A percentile compares a stretch with the other conserved stretches of the same genome.
These are phyloP conservation scores for Amanita fuliginea DNA, from an alignment of 768 basidiomycete genomes.

Conservation along the genomic window DNA sequence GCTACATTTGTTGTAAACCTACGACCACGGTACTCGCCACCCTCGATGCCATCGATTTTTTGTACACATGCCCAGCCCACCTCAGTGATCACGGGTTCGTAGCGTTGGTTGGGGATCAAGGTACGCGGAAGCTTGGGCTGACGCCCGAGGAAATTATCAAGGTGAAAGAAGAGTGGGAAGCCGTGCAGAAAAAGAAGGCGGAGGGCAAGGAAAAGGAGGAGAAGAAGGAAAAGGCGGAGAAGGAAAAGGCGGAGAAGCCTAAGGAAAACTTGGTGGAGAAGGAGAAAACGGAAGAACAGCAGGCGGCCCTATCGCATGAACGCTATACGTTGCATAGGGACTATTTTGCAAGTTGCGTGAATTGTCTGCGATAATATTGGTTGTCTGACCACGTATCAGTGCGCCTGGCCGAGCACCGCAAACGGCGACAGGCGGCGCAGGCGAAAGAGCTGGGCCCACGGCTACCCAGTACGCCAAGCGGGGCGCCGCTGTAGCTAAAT, in stretches of 20 bases:
- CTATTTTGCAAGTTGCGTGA: constrained; percentile 48
- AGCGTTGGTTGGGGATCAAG: constrained; percentile 27
- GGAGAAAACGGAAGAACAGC: constrained; percentile 19
- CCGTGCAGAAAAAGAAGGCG: constrained; percentile 50
- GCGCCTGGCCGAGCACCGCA: constrained; percentile 67
- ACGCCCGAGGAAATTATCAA: constrained; percentile 66
- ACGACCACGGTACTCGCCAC: constrained; percentile 82
- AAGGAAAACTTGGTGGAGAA: neutral
- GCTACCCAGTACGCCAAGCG: constrained; percentile 51
- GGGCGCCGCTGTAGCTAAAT: constrained; percentile 10
- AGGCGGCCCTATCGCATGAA: constrained; percentile 45
- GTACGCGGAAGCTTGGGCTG: constrained; percentile 28
- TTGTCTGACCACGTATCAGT: constrained; percentile 23
- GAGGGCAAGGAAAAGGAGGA: constrained; percentile 37
- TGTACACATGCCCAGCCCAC: constrained; percentile 80
- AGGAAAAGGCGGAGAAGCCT: constrained; percentile 24
- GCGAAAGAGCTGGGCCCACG: constrained; percentile 62
- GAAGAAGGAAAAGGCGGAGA: constrained; percentile 20
- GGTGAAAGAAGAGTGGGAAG: constrained; percentile 75
- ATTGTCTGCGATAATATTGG: constrained; percentile 1
- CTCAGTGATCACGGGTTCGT: constrained; percentile 74
- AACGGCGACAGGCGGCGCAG: constrained; percentile 53
- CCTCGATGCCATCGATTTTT: constrained; percentile 69
- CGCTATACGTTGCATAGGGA: constrained; percentile 76
- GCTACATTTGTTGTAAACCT: constrained; percentile 70